These are phyloP conservation scores for Amanita pallidorosea DNA, from an alignment of 768 basidiomycete species.

Conservation along the genomic window DNA sequence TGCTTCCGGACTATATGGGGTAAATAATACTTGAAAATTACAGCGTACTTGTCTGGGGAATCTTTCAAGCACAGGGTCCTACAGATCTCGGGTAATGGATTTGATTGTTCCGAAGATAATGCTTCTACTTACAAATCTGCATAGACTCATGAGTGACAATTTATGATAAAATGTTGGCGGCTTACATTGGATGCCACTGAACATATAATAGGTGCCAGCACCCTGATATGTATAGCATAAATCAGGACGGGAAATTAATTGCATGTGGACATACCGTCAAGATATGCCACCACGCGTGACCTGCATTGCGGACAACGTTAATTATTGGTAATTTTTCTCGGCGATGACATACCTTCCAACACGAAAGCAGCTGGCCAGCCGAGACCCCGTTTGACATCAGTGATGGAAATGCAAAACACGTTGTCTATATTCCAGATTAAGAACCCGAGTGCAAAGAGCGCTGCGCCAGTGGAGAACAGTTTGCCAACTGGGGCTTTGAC, in stretches of 20 bases:
- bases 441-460: constrained; percentile 53
- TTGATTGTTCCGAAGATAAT: constrained; percentile 4
- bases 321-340: not conserved
- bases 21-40: constrained; percentile 32
- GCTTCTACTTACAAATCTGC: constrained; percentile 30
- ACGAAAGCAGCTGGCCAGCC: constrained; percentile 62
- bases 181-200: constrained; percentile 42
- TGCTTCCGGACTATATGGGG: constrained; percentile 32
- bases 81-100: not conserved
- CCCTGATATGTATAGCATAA: constrained; percentile 20
- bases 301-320: constrained; percentile 16
- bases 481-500: constrained; percentile 29
- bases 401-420: constrained; percentile 53
- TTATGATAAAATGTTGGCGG: not conserved
- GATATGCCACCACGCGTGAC: constrained; percentile 71
- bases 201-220: constrained; percentile 40
- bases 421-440: constrained; percentile 77
- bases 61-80: constrained; percentile 57
- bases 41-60: constrained; percentile 34
- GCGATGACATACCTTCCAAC: constrained; percentile 39
- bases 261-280: constrained; percentile 35
- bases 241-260: not conserved
- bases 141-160: constrained; percentile 4
- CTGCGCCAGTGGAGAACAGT: constrained; percentile 42
- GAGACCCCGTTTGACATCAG: constrained; percentile 39